A percentile compares a stretch with the other conserved stretches of the same genome.
phyloP scores from a whole-genome alignment of 371 early-diverging fungal genomes.

The Chytridiales sp. region DNA sequence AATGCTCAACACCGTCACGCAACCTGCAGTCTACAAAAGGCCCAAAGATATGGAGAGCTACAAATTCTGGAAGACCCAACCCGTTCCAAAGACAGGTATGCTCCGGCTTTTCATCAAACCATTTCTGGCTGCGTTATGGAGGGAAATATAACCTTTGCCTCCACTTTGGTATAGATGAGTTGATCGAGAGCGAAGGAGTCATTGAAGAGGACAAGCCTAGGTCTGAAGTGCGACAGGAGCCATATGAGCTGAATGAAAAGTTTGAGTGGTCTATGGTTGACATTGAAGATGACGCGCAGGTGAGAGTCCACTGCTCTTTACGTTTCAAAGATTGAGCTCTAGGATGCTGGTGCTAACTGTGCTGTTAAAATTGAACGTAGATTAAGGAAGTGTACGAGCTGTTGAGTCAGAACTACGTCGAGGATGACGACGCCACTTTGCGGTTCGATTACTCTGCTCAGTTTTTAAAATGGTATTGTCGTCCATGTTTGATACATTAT shows the following conservation, averaged over 20 bases:
- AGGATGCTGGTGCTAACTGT: background rate
- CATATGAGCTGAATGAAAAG: slow-evolving; percentile 79
- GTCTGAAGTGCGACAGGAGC: slow-evolving; percentile 79
- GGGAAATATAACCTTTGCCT: background rate
- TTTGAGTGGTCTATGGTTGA: slow-evolving; percentile 89
- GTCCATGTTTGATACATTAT: background rate
- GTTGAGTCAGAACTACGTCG: slow-evolving; percentile 90
- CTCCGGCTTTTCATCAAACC: no score
- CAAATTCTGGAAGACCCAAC: slow-evolving; percentile 97
- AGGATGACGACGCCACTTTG: slow-evolving; percentile 92
- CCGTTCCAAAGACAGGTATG: slow-evolving; percentile 72
- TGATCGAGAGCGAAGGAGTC: slow-evolving; percentile 69
- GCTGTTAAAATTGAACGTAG: slow-evolving; percentile 33
- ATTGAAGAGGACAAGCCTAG: slow-evolving; percentile 77
- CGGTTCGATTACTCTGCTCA: slow-evolving; percentile 92
- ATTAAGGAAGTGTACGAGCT: slow-evolving; percentile 84
- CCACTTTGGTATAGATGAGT: slow-evolving; percentile 54
- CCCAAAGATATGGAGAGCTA: slow-evolving; percentile 52
- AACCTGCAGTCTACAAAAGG: background rate
- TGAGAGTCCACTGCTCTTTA: slow-evolving; percentile 36
- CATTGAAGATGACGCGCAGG: slow-evolving; percentile 72
- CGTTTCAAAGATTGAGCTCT: background rate
- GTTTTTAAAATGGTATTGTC: slow-evolving; percentile 81
- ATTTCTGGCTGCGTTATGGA: slow-evolving; percentile 2
- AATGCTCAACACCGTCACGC: background rate